Evolutionary conservation across 1,284 basidiomycete genomes (phyloP).

Genomic region (Trametes pubescens): DNA sequence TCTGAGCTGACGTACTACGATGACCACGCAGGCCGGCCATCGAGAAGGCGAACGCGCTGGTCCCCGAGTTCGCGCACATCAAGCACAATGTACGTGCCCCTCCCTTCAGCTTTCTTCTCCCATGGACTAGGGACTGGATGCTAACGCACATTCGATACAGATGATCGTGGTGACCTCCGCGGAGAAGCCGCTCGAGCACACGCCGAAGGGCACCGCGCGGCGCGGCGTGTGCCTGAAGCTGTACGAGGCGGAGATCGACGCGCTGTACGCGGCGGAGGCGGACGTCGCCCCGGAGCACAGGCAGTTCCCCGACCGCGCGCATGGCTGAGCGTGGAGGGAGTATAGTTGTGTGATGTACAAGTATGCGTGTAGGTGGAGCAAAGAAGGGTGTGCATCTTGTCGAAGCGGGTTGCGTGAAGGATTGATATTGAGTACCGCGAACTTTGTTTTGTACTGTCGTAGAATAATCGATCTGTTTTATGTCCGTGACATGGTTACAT

Average conservation of each 20-base stretch:
- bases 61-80: conserved; percentile 15
- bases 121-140: too few relatives aligned
- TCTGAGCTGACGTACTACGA: neutral
- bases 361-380: too few relatives aligned
- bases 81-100: conserved; percentile 12
- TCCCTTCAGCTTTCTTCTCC: too few relatives aligned
- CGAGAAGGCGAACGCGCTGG: conserved; percentile 19
- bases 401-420: too few relatives aligned
- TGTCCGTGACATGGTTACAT: too few relatives aligned
- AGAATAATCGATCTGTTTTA: too few relatives aligned
- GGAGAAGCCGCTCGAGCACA: conserved; percentile 44
- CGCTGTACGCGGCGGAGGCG: conserved; percentile 38
- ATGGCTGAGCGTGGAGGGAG: too few relatives aligned
- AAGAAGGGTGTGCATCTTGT: too few relatives aligned
- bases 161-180: conserved; percentile 44
- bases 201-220: conserved; percentile 44
- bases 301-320: conserved; percentile 7
- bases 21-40: conserved; percentile 10
- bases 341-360: too few relatives aligned
- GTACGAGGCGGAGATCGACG: conserved; percentile 44
- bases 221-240: conserved; percentile 40
- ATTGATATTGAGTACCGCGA: too few relatives aligned
- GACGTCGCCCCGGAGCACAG: conserved; percentile 8
- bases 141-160: conserved; percentile 21
- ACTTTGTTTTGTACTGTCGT: too few relatives aligned